Conservation (phyloP, 176 grass and related monocot species). For the maize (Zea mays) region Zm-B73-REFERENCE-NAM-5.0 NC_050097.1:201577501-201578000, state of each 20-base stretch:
- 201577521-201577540: not conserved
- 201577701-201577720: not conserved
- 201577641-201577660: not conserved
- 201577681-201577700: not conserved
- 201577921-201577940: not conserved
- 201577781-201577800: not conserved
- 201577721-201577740: not conserved
- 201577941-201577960: not conserved
- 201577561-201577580: not conserved
- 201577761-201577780: not conserved
- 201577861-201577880: not conserved
- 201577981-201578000: not conserved
- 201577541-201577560: not conserved
- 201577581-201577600: not conserved
- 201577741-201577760: not conserved
- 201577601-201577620: not conserved
- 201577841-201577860: not conserved
- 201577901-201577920: not conserved
- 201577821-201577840: constrained; percentile 1
- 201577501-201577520: not conserved
- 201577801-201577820: not conserved
- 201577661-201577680: not conserved
- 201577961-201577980: not conserved
- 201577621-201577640: not conserved
- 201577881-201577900: not conserved